A percentile compares a stretch with the other conserved stretches of the same genome.
These are phyloP conservation scores for Helichrysum umbraculigerum DNA, from an alignment of 129 eudicot genomes.

Conservation along the genomic window DNA sequence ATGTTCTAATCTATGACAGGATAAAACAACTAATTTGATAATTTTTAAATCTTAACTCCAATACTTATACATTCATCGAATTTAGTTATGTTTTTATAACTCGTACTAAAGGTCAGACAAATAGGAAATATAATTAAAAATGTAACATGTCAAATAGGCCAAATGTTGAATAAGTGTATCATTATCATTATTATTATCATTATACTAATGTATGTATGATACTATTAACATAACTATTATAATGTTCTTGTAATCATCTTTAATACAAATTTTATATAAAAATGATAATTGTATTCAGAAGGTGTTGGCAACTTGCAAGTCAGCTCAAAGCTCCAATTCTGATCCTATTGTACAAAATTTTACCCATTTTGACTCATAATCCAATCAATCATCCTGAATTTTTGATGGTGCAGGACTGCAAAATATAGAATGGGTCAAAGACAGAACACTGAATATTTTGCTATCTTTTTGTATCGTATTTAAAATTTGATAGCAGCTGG, in stretches of 20 bases:
- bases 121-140: too few relatives aligned
- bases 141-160: background rate
- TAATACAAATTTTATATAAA: too few relatives aligned
- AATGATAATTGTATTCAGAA: too few relatives aligned
- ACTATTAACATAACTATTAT: background rate
- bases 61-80: background rate
- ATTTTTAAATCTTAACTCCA: background rate
- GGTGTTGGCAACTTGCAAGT: too few relatives aligned
- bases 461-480: background rate
- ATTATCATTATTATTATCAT: too few relatives aligned
- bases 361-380: background rate
- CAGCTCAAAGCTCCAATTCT: too few relatives aligned
- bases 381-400: background rate
- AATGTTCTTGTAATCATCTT: background rate
- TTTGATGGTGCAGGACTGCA: slow-evolving; percentile 34
- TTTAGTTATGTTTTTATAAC: too few relatives aligned
- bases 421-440: slow-evolving; percentile 26
- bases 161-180: too few relatives aligned
- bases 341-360: background rate
- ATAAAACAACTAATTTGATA: background rate
- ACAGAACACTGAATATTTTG: slow-evolving; percentile 1
- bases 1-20: background rate
- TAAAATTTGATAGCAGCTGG: background rate
- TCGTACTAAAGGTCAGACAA: background rate
- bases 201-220: too few relatives aligned